Evolutionary conservation across 2,329 filamentous ascomycete genomes (phyloP).

Genomic region (Epichloe coenophiala): DNA sequence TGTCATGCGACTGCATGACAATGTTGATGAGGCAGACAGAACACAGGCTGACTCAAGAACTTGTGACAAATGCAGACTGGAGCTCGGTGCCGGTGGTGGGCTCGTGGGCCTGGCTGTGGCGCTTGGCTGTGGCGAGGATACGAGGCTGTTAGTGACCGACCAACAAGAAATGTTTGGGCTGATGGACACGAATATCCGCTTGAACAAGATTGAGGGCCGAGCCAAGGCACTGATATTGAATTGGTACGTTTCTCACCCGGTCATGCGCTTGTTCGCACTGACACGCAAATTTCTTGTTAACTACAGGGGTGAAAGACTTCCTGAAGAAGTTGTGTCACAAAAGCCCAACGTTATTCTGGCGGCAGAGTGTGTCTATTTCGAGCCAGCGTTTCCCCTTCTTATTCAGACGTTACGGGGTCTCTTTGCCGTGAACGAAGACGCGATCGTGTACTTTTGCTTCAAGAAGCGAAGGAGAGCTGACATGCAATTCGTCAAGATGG

Average conservation of each 20-base stretch:
- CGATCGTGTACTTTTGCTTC: conserved; percentile 72
- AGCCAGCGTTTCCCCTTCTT: conserved; percentile 83
- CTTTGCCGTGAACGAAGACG: conserved; percentile 54
- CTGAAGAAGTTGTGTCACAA: conserved; percentile 35
- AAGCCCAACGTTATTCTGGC: conserved; percentile 77
- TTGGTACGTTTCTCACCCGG: conserved; percentile 43
- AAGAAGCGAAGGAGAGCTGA: conserved; percentile 81
- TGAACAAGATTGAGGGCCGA: conserved; percentile 55
- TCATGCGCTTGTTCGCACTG: background rate
- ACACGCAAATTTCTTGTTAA: background rate
- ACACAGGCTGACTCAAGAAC: conserved; percentile 9
- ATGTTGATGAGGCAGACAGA: background rate
- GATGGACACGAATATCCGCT: conserved; percentile 74
- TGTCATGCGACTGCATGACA: background rate
- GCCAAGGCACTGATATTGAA: conserved; percentile 63
- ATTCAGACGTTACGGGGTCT: conserved; percentile 65
- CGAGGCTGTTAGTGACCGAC: conserved; percentile 68
- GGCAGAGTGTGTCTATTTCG: conserved; percentile 94
- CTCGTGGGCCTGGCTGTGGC: conserved; percentile 60
- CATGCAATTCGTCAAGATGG: conserved; percentile 59
- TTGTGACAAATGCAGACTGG: conserved; percentile 44
- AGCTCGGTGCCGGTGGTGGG: conserved; percentile 84
- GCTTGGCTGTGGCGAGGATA: conserved; percentile 36
- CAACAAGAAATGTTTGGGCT: conserved; percentile 72
- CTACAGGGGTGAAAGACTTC: conserved; percentile 46